These are phyloP conservation scores for Metschnikowia amazonensis DNA, from an alignment of 805 yeast species.

Conservation along the genomic window DNA sequence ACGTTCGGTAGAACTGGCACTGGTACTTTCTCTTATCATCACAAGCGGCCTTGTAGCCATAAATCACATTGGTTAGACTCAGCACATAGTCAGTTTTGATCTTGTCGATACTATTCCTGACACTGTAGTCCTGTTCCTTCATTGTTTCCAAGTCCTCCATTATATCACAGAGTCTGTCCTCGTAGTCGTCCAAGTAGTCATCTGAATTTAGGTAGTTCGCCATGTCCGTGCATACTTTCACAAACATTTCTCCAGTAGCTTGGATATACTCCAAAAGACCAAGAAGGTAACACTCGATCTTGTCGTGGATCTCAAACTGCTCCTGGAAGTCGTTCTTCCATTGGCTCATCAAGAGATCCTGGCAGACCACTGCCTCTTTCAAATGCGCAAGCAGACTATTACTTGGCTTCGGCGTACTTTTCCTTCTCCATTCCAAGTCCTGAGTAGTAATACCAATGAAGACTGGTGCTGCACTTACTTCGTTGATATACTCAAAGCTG, in stretches of 20 bases:
- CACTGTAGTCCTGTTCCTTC: background rate
- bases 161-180: background rate
- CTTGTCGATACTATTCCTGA: background rate
- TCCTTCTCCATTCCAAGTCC: no score
- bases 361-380: background rate
- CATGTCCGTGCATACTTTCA: background rate
- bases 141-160: background rate
- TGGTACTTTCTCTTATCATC: background rate
- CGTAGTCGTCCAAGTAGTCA: background rate
- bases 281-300: background rate
- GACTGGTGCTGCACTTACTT: background rate
- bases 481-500: no score
- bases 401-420: no score
- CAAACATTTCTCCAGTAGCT: background rate
- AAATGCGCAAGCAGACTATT: background rate
- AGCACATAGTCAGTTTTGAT: background rate
- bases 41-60: background rate
- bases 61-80: background rate
- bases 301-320: background rate
- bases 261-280: background rate
- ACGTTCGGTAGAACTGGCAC: background rate
- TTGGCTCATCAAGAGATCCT: background rate
- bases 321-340: background rate
- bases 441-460: background rate
- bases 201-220: background rate